These are phyloP conservation scores for Saturnispora mendoncae DNA, from an alignment of 805 yeast genomes.

Conservation along the genomic window DNA sequence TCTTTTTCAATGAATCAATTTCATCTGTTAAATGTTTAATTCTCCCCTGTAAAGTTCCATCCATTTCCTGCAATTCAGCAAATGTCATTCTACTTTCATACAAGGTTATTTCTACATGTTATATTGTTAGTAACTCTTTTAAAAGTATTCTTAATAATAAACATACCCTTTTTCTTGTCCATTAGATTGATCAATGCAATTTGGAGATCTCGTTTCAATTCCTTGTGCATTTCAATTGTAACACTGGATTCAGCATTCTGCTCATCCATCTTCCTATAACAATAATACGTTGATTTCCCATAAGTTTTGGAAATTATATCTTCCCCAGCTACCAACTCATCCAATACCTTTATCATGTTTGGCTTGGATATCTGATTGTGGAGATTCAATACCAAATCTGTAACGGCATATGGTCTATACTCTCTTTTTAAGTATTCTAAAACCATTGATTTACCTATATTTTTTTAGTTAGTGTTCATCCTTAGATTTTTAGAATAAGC, in stretches of 20 bases:
- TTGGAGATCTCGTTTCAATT: background rate
- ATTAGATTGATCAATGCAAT: background rate
- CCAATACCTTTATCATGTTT: slow-evolving; percentile 30
- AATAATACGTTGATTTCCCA: slow-evolving; percentile 38
- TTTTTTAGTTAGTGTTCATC: background rate
- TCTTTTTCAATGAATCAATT: background rate
- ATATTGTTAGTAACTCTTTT: too few relatives aligned
- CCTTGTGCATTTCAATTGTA: slow-evolving; percentile 7
- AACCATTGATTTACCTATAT: slow-evolving; percentile 9
- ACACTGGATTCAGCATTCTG: background rate
- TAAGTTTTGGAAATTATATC: slow-evolving; percentile 32
- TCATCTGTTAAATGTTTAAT: background rate
- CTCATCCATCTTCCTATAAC: slow-evolving; percentile 29
- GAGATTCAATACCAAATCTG: slow-evolving; percentile 38
- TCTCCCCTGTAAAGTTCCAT: background rate
- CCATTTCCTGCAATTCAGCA: too few relatives aligned
- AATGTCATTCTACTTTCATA: too few relatives aligned
- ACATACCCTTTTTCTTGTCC: slow-evolving; percentile 4
- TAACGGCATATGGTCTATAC: slow-evolving; percentile 40
- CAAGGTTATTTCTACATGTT: too few relatives aligned
- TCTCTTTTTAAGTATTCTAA: slow-evolving; percentile 33
- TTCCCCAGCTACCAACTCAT: slow-evolving; percentile 26
- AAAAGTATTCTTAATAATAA: background rate
- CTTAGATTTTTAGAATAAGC: background rate
- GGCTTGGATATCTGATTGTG: slow-evolving; percentile 33